Conservation (phyloP, 768 basidiomycete species). For the Calvatia gigantea region DNA sequence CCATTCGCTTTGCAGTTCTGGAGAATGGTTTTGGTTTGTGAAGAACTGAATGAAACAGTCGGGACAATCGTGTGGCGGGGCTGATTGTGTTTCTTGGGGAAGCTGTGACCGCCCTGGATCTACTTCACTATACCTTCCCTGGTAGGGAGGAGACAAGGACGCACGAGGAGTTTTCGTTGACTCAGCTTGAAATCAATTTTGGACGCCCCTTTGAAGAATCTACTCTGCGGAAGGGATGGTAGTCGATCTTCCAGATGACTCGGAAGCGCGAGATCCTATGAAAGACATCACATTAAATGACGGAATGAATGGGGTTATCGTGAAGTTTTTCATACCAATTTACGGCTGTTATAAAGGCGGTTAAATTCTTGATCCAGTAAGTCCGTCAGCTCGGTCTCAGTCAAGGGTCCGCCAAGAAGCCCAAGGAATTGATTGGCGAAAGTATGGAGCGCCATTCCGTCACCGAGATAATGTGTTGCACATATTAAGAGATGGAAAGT, state of each 20-base stretch:
- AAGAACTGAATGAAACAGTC: slow-evolving; percentile 54
- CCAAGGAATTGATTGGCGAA: slow-evolving; percentile 79
- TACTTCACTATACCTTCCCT: not conserved
- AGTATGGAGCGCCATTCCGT: slow-evolving; percentile 83
- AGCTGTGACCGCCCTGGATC: slow-evolving; percentile 69
- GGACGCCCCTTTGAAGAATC: slow-evolving; percentile 42
- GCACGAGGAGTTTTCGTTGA: slow-evolving; percentile 55
- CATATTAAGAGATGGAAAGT: slow-evolving; percentile 67
- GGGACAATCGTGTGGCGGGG: slow-evolving; percentile 65
- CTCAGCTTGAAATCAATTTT: slow-evolving; percentile 53
- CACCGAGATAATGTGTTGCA: slow-evolving; percentile 79
- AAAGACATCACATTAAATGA: not conserved
- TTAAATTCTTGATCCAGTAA: slow-evolving; percentile 33
- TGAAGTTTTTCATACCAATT: not conserved
- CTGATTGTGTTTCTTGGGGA: slow-evolving; percentile 46
- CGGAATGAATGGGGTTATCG: not conserved
- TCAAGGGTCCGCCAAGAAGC: slow-evolving; percentile 37
- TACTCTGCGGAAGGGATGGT: slow-evolving; percentile 27
- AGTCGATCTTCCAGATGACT: slow-evolving; percentile 49
- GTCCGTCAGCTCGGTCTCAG: slow-evolving; percentile 23
- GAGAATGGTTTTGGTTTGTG: slow-evolving; percentile 59
- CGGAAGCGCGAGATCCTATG: slow-evolving; percentile 22
- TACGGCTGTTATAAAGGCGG: slow-evolving; percentile 15
- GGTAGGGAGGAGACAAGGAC: slow-evolving; percentile 15
- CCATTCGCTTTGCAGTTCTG: slow-evolving; percentile 67